Evolutionary conservation across 2,329 filamentous ascomycete genomes (phyloP).

Genomic region (Diplodia sapinea): DNA sequence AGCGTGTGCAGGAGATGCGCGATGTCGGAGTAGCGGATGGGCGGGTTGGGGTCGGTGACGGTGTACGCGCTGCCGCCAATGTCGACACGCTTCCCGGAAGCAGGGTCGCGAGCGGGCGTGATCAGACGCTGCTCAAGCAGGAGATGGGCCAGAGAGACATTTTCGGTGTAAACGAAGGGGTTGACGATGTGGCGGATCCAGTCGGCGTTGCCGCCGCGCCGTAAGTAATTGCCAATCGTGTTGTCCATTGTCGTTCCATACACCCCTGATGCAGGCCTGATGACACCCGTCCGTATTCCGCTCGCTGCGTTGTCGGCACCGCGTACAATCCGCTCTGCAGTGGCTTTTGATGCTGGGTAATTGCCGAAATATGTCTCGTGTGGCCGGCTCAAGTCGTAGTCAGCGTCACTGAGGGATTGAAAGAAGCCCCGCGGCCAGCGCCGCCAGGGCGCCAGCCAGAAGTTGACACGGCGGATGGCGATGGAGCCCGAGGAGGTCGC

Average conservation of each 20-base stretch:
- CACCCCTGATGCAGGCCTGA: constrained; percentile 61
- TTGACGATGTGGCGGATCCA: constrained; percentile 57
- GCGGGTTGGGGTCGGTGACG: constrained; percentile 58
- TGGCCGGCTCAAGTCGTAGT: constrained; percentile 46
- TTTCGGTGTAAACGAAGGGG: constrained; percentile 58
- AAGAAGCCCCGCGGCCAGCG: constrained; percentile 48
- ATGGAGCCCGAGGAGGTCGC: constrained; percentile 61
- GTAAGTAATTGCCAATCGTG: constrained; percentile 32
- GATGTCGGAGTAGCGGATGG: constrained; percentile 51
- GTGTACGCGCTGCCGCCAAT: constrained; percentile 56
- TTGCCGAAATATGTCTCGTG: constrained; percentile 53
- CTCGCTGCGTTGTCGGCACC: constrained; percentile 46
- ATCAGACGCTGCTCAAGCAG: constrained; percentile 60
- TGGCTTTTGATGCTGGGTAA: constrained; percentile 60
- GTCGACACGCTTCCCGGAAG: constrained; percentile 32
- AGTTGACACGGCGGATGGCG: constrained; percentile 50
- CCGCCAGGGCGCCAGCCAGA: constrained; percentile 55
- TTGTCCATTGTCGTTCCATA: constrained; percentile 57
- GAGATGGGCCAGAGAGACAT: constrained; percentile 62
- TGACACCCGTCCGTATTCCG: constrained; percentile 59
- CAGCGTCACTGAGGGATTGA: constrained; percentile 52
- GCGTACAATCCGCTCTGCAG: constrained; percentile 59
- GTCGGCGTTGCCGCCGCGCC: constrained; percentile 37
- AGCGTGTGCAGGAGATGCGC: constrained; percentile 46
- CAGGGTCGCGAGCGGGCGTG: constrained; percentile 39